Conservation (phyloP, 192 early-diverging fungal species). For the Backusella luteola region DNA sequence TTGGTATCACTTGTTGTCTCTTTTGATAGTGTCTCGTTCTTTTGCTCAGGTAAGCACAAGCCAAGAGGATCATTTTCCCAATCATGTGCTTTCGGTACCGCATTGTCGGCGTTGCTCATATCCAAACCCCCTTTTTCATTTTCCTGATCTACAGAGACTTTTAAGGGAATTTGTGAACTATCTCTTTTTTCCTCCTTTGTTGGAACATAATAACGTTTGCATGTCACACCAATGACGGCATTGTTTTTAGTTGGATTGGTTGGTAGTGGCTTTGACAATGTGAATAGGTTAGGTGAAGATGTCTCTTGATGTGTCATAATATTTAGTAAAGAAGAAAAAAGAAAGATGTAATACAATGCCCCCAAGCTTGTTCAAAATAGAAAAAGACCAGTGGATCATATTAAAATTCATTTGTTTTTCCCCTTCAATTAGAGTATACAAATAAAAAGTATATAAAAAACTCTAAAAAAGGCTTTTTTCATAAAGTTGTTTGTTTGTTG, state of each 20-base stretch:
- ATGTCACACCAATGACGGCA: not conserved
- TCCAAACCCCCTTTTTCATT: not conserved
- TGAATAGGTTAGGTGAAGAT: not conserved
- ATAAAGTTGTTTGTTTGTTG: not conserved
- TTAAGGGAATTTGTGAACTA: not conserved
- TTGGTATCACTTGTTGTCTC: not conserved
- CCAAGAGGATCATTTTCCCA: not conserved
- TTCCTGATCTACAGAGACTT: not conserved
- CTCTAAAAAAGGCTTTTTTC: not conserved
- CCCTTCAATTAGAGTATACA: not conserved
- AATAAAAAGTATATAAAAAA: not conserved
- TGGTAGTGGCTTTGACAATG: not conserved
- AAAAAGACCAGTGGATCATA: not conserved
- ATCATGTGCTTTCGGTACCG: not conserved
- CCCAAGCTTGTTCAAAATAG: not conserved
- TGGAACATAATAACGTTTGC: not conserved
- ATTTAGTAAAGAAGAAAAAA: not conserved
- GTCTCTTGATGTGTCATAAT: not conserved
- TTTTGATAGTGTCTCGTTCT: not conserved
- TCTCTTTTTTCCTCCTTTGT: not conserved
- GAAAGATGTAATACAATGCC: not conserved
- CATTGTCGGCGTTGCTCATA: not conserved
- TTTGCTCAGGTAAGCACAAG: not conserved
- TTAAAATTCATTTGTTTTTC: not conserved
- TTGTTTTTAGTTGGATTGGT: not conserved